phyloP scores from a whole-genome alignment of 192 early-diverging fungal genomes.

The Podila verticillata region DNA sequence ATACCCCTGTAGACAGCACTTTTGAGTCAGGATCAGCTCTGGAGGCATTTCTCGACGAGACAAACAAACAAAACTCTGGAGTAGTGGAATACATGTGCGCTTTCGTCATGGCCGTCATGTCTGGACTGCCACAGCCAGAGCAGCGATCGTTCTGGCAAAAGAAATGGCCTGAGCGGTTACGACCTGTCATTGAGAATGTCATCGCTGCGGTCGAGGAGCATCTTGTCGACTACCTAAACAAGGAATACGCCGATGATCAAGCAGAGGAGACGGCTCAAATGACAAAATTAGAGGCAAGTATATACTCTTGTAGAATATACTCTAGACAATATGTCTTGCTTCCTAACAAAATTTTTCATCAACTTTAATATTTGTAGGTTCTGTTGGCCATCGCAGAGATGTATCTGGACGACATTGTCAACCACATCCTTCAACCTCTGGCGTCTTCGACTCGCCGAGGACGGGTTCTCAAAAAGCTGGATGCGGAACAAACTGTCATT shows the following conservation, averaged over 20 bases:
- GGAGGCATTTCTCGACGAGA: constrained; percentile 14
- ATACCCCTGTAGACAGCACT: neutral
- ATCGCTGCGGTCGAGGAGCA: constrained; percentile 21
- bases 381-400: constrained; percentile 30
- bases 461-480: constrained; percentile 23
- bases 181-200: neutral
- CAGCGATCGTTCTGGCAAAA: constrained; percentile 22
- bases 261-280: neutral
- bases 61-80: constrained; percentile 39
- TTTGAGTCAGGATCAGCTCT: constrained; percentile 16
- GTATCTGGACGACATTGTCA: constrained; percentile 40
- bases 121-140: neutral
- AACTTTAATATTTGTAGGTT: constrained; percentile 3
- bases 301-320: neutral
- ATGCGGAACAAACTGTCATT: constrained; percentile 19
- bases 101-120: constrained; percentile 15
- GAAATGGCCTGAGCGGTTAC: constrained; percentile 25
- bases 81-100: constrained; percentile 33
- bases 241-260: constrained; percentile 6
- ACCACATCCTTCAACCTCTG: constrained; percentile 18
- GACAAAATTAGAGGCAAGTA: constrained; percentile 22
- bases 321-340: neutral
- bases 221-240: constrained; percentile 26
- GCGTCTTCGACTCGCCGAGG: constrained; percentile 8
- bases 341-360: too few species aligned